Evolutionary conservation across 2,329 filamentous ascomycete species (phyloP).

Genomic region (Xylaria arbuscula): DNA sequence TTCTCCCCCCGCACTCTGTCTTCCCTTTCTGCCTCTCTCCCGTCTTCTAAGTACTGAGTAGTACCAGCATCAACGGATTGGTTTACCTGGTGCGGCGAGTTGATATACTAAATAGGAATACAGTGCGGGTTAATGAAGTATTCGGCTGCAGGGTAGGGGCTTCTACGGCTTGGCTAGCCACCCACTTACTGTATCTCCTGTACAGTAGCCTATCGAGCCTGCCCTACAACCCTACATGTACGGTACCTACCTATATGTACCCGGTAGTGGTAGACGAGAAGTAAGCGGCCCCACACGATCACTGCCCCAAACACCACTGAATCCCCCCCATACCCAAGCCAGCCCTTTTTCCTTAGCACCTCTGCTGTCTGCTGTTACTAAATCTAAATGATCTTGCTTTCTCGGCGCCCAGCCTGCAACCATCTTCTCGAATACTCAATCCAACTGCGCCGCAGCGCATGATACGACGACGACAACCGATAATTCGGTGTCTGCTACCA

Average conservation of each 20-base stretch:
- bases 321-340: conserved; percentile 29
- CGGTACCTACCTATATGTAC: neutral
- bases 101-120: neutral
- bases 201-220: neutral
- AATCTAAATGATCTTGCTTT: conserved; percentile 48
- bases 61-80: neutral
- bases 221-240: no score
- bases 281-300: conserved; percentile 30
- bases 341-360: conserved; percentile 32
- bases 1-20: neutral
- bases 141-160: neutral
- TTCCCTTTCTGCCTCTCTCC: neutral
- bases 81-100: neutral
- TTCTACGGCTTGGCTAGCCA: neutral
- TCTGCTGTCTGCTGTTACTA: conserved; percentile 35
- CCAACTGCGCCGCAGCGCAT: conserved; percentile 33
- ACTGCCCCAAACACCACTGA: conserved; percentile 18
- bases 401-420: conserved; percentile 56
- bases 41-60: neutral
- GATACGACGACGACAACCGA: conserved; percentile 15
- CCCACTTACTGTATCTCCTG: neutral
- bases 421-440: conserved; percentile 44
- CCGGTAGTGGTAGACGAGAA: neutral
- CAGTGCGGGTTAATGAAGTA: neutral
- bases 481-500: neutral